Conservation (phyloP, 2,329 filamentous ascomycete genomes). For the Apiospora rasikravindrae region DNA sequence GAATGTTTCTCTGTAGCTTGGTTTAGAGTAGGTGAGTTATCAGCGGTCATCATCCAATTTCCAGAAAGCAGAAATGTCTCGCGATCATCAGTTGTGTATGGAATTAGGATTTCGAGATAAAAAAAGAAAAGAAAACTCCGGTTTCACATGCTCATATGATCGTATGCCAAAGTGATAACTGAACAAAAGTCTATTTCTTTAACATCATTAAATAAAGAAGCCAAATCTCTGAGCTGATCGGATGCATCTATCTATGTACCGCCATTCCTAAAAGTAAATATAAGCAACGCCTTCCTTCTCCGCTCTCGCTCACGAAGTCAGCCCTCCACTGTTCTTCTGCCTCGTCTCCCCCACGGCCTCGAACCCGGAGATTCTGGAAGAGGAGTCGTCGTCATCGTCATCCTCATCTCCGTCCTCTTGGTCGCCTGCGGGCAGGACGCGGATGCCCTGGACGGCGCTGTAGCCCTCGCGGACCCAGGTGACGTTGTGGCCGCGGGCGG, state of each 20-base stretch:
- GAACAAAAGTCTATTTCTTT: background rate
- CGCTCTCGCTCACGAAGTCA: conserved; percentile 45
- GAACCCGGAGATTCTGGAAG: conserved; percentile 52
- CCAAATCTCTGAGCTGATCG: background rate
- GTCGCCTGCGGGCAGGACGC: conserved; percentile 54
- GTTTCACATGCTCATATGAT: background rate
- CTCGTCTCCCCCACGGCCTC: conserved; percentile 80
- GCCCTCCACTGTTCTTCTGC: conserved; percentile 72
- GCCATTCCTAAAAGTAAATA: background rate
- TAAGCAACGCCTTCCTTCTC: background rate
- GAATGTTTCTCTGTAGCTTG: background rate
- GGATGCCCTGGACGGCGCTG: conserved; percentile 75
- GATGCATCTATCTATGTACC: background rate
- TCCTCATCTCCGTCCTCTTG: background rate
- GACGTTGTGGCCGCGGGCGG: conserved; percentile 70
- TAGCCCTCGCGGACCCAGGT: conserved; percentile 67
- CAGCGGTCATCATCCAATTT: background rate
- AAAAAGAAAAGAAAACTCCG: background rate
- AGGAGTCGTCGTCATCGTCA: too few relatives aligned
- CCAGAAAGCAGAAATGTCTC: too few relatives aligned
- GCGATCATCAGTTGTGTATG: background rate
- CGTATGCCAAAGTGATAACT: background rate
- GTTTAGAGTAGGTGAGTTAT: background rate
- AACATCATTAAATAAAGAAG: background rate
- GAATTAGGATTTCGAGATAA: background rate